Evolutionary conservation across 2,329 filamentous ascomycete species (phyloP).

Genomic region (Aspergillus nomiae): DNA sequence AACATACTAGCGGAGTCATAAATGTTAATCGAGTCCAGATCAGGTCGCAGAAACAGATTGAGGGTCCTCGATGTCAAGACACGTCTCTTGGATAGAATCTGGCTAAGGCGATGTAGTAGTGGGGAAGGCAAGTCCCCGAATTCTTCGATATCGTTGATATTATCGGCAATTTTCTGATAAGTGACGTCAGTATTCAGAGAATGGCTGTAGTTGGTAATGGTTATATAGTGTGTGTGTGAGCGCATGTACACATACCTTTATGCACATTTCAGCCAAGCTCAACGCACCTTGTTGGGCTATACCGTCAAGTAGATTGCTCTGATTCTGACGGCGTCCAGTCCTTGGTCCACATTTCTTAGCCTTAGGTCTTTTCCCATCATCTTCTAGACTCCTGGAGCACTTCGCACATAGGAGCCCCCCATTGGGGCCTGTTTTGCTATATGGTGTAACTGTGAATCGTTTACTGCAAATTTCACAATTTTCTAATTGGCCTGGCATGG

Average conservation of each 20-base stretch:
- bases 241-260: conserved; percentile 46
- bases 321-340: conserved; percentile 70
- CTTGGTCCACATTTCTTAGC: conserved; percentile 58
- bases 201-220: not conserved
- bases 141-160: conserved; percentile 65
- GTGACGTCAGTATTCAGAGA: conserved; percentile 19
- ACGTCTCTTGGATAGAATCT: conserved; percentile 66
- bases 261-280: conserved; percentile 57
- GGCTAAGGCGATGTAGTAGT: conserved; percentile 60
- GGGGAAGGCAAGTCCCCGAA: conserved; percentile 63
- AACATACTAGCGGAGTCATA: conserved; percentile 57
- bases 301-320: conserved; percentile 85
- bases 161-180: conserved; percentile 59
- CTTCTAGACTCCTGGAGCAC: conserved; percentile 74
- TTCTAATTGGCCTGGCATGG: conserved; percentile 80
- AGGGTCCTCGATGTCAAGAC: conserved; percentile 54
- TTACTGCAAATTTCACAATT: conserved; percentile 85
- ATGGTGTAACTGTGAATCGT: conserved; percentile 89
- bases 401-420: conserved; percentile 82
- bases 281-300: conserved; percentile 46
- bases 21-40: conserved; percentile 58
- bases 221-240: not conserved
- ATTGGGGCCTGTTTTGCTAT: conserved; percentile 78
- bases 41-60: conserved; percentile 52
- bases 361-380: conserved; percentile 61